Conservation (phyloP, 139 green algal species). For the Gonium pectorale region DNA sequence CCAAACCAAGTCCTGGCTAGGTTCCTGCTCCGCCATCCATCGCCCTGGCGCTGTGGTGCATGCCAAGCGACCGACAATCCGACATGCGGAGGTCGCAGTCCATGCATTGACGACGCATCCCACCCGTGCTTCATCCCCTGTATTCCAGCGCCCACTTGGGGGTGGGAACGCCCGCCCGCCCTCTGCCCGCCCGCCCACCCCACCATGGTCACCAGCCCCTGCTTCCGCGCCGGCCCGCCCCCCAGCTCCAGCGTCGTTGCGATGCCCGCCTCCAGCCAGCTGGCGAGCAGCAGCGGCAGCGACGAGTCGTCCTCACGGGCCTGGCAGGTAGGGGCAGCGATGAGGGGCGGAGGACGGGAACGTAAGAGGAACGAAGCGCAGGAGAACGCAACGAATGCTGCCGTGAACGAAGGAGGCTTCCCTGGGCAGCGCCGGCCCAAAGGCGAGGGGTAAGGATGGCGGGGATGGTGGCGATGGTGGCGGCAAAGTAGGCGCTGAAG, state of each 20-base stretch:
- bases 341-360: background rate
- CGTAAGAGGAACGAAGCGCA: too few relatives aligned
- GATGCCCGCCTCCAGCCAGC: conserved; percentile 29
- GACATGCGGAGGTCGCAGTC: background rate
- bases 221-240: background rate
- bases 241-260: conserved; percentile 1
- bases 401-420: too few relatives aligned
- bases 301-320: conserved; percentile 1
- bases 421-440: too few relatives aligned
- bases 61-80: background rate
- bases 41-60: background rate
- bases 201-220: conserved; percentile 32
- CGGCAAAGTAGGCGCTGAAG: background rate
- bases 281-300: conserved; percentile 9
- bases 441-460: background rate
- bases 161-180: background rate
- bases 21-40: background rate
- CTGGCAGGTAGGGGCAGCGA: background rate
- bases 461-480: background rate
- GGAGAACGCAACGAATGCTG: background rate
- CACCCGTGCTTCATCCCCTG: background rate
- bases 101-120: background rate
- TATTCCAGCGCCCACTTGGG: background rate
- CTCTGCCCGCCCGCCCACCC: background rate
- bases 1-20: too few relatives aligned